Percentiles rank a stretch among this genome's conserved stretches.
phyloP scores from a whole-genome alignment of 2,329 filamentous ascomycete species.

The Camptophora hylomeconis region DNA sequence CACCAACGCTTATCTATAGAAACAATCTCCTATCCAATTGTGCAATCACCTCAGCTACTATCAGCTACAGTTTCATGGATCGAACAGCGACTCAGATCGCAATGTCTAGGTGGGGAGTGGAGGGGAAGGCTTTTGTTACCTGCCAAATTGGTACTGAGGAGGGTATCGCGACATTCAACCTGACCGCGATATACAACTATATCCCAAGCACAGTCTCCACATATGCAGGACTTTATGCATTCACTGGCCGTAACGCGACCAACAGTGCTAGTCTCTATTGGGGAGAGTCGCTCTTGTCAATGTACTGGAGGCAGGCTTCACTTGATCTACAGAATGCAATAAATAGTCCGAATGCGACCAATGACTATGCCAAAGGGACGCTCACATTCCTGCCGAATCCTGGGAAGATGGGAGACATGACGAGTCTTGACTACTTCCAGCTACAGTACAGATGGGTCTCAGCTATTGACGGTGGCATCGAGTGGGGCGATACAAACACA shows the following conservation, averaged over 20 bases:
- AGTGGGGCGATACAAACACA: background rate
- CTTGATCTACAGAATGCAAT: too few relatives aligned
- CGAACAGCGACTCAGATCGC: slow-evolving; percentile 5
- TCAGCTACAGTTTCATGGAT: slow-evolving; percentile 4
- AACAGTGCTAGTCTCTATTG: slow-evolving; percentile 8
- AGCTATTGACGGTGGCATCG: background rate
- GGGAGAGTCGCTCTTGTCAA: slow-evolving; percentile 7
- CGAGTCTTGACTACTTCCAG: slow-evolving; percentile 3
- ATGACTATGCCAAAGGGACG: slow-evolving; percentile 2
- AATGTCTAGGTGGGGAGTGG: background rate
- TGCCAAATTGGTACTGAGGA: slow-evolving; percentile 3
- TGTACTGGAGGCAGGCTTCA: slow-evolving; percentile 3
- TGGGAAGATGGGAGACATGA: background rate
- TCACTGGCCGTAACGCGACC: slow-evolving; percentile 2
- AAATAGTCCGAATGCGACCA: background rate
- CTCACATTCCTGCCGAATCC: slow-evolving; percentile 1
- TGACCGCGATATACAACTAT: slow-evolving; percentile 8
- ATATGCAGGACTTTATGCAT: slow-evolving; percentile 2
- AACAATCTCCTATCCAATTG: slow-evolving; percentile 8
- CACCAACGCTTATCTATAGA: slow-evolving; percentile 6
- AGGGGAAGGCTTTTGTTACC: slow-evolving; percentile 3
- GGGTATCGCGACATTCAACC: slow-evolving; percentile 4
- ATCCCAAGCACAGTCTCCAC: slow-evolving; percentile 2
- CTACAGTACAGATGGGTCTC: slow-evolving; percentile 1
- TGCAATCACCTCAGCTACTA: slow-evolving; percentile 3